Conservation (phyloP, 1,284 basidiomycete genomes). For the Rhodotorula glutinis region DNA sequence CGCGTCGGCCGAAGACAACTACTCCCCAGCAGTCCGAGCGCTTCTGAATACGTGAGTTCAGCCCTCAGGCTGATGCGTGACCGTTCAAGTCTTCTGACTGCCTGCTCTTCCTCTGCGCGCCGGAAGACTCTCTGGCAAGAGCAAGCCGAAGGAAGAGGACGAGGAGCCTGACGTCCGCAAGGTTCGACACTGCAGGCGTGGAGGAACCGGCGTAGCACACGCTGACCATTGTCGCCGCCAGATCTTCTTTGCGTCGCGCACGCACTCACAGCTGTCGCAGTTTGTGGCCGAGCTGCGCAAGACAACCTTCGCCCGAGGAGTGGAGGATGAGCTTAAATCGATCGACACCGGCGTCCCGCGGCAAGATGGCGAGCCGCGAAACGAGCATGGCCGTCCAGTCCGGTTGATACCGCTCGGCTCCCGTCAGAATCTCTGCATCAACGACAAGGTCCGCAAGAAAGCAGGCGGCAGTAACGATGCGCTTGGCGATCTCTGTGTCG, state of each 20-base stretch:
- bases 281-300: slow-evolving; percentile 80
- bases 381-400: slow-evolving; percentile 23
- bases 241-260: slow-evolving; percentile 90
- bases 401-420: slow-evolving; percentile 78
- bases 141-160: slow-evolving; percentile 27
- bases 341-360: not conserved
- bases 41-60: slow-evolving; percentile 71
- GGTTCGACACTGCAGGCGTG: slow-evolving; percentile 45
- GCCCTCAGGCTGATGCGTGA: too few relatives aligned
- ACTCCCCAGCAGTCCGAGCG: slow-evolving; percentile 73
- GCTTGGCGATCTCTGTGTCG: slow-evolving; percentile 87
- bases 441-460: slow-evolving; percentile 66
- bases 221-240: slow-evolving; percentile 27
- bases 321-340: not conserved
- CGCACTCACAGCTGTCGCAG: slow-evolving; percentile 91
- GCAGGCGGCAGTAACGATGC: slow-evolving; percentile 58
- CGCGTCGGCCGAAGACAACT: slow-evolving; percentile 52
- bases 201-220: slow-evolving; percentile 17
- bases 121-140: slow-evolving; percentile 4
- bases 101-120: not conserved
- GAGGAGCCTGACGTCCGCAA: slow-evolving; percentile 49
- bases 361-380: too few relatives aligned
- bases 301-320: slow-evolving; percentile 53
- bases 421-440: slow-evolving; percentile 91
- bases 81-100: not conserved